Conservation (phyloP, 306 rosid genomes). For the Hippophae gyantsensis region DNA sequence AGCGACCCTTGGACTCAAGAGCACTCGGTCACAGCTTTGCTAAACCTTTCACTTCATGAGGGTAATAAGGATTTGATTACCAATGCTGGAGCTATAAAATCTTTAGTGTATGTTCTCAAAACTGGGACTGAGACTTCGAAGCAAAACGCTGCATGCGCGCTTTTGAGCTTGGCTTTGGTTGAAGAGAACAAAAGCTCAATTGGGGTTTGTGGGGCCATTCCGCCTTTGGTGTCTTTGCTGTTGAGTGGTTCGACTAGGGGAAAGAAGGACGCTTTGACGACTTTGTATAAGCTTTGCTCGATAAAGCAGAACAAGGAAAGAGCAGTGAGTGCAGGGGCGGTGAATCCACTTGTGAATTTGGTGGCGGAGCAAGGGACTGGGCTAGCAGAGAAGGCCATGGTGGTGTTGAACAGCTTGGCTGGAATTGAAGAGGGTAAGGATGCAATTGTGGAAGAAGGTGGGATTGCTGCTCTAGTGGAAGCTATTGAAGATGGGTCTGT, state of each 20-base stretch:
- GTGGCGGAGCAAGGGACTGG: conserved; percentile 88
- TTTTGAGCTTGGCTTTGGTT: conserved; percentile 64
- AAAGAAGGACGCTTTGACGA: conserved; percentile 82
- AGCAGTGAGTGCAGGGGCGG: conserved; percentile 77
- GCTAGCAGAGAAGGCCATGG: conserved; percentile 94
- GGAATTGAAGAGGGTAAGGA: conserved; percentile 64
- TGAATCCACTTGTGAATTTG: conserved; percentile 74
- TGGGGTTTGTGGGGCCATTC: conserved; percentile 85
- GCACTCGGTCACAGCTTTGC: conserved; percentile 80
- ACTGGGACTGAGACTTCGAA: conserved; percentile 87
- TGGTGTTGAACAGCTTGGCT: conserved; percentile 69
- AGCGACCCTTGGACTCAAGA: conserved; percentile 92
- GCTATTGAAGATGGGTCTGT: conserved; percentile 87
- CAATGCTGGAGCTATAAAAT: conserved; percentile 76
- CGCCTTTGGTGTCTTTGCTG: conserved; percentile 64
- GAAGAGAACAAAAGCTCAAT: conserved; percentile 82
- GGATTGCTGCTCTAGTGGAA: conserved; percentile 78
- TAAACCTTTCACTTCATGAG: conserved; percentile 77
- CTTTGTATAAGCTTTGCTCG: conserved; percentile 77
- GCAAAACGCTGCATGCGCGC: conserved; percentile 94
- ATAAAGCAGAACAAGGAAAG: conserved; percentile 74
- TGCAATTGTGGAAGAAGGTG: conserved; percentile 80
- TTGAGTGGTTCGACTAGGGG: conserved; percentile 72
- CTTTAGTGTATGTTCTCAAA: conserved; percentile 72
- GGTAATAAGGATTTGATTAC: conserved; percentile 61